Evolutionary conservation across 805 yeast genomes (phyloP).

Genomic region (Jamesozyma lodderae): DNA sequence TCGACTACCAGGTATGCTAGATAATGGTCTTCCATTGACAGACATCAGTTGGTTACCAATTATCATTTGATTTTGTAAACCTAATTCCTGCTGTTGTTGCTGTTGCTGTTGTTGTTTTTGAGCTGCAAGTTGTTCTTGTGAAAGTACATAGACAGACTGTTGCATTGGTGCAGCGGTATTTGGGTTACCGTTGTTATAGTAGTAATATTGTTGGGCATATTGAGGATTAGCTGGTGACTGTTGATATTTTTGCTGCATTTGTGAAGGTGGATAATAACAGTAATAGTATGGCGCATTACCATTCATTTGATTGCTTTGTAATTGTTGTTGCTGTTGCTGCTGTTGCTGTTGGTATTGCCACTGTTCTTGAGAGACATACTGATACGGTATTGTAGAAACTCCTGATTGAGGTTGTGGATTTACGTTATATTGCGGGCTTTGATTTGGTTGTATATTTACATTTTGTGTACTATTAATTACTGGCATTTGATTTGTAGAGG

Average conservation of each 20-base stretch:
- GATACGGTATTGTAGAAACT: no score
- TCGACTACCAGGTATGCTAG: background rate
- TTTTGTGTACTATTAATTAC: no score
- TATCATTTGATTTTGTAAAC: background rate
- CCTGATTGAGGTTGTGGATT: no score
- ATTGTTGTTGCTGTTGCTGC: constrained; percentile 1
- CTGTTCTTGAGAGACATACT: no score
- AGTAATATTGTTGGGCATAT: background rate
- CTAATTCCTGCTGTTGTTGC: background rate
- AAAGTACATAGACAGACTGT: no score
- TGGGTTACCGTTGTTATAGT: background rate
- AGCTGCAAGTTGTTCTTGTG: no score
- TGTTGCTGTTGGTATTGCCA: constrained; percentile 3
- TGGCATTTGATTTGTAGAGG: no score
- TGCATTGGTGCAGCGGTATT: background rate
- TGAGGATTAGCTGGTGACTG: background rate
- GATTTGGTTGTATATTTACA: no score
- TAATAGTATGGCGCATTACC: constrained; percentile 5
- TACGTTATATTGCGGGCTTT: no score
- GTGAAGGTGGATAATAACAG: constrained; percentile 4
- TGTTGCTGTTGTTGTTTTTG: constrained; percentile 3
- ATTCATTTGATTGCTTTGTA: background rate
- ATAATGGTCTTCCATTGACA: no score
- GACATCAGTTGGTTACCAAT: no score
- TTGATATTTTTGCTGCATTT: constrained; percentile 1